Percentiles rank a stretch among this genome's conserved stretches.
Conservation (phyloP, 768 basidiomycete genomes). For the Mrakia blollopis region DNA sequence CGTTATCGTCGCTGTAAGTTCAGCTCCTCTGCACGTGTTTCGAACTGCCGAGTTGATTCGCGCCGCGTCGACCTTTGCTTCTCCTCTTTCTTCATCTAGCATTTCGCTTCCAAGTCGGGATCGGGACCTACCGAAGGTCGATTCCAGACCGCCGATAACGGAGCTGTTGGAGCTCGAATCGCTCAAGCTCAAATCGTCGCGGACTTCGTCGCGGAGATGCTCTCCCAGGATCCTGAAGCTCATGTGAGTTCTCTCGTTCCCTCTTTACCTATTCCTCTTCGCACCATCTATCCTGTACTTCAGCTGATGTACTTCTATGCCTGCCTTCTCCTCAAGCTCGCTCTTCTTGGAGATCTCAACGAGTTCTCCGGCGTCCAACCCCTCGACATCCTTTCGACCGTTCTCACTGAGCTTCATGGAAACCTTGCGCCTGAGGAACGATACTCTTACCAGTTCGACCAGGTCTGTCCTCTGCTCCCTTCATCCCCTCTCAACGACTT, state of each 20-base stretch:
- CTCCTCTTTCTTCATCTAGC: conserved; percentile 36
- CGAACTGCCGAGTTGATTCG: neutral
- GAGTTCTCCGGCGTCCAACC: conserved; percentile 65
- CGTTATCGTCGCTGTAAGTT: conserved; percentile 51
- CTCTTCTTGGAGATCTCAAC: conserved; percentile 56
- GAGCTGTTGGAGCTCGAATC: conserved; percentile 50
- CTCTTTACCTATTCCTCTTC: neutral
- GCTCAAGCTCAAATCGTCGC: conserved; percentile 54
- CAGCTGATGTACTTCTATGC: neutral
- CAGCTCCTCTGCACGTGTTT: neutral
- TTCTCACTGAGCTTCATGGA: neutral
- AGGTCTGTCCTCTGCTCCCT: neutral
- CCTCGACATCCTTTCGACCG: neutral
- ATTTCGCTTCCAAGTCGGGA: conserved; percentile 57
- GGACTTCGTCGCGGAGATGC: conserved; percentile 34
- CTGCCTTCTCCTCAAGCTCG: neutral
- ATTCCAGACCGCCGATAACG: conserved; percentile 58
- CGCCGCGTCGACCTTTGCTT: neutral
- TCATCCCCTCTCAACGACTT: too few species aligned
- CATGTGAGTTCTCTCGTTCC: conserved; percentile 39
- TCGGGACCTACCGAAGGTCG: conserved; percentile 52
- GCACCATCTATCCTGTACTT: too few species aligned
- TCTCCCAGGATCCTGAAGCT: neutral
- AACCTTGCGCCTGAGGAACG: conserved; percentile 45
- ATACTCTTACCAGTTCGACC: conserved; percentile 60